Conservation (phyloP, 352 stramenopile genomes). For the Phytophthora nicotianae region DNA sequence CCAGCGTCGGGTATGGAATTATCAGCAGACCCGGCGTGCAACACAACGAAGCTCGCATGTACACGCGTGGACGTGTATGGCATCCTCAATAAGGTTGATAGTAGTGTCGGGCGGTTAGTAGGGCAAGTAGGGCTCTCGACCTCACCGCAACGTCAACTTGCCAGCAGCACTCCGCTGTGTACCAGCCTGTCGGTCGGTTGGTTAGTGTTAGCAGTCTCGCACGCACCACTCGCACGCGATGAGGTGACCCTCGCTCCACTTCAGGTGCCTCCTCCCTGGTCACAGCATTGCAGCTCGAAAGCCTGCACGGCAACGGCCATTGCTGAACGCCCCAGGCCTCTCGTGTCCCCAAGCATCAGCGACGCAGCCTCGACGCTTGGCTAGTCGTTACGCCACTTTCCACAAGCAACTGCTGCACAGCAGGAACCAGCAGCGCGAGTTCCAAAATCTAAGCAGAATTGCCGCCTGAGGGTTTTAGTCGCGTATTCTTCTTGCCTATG, state of each 20-base stretch:
- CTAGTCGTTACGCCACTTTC: constrained; percentile 32
- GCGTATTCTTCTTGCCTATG: neutral
- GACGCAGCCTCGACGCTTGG: constrained; percentile 33
- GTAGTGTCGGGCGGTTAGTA: constrained; percentile 8
- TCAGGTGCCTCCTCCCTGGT: constrained; percentile 6
- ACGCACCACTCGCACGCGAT: constrained; percentile 19
- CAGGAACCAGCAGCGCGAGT: constrained; percentile 24
- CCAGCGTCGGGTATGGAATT: constrained; percentile 11
- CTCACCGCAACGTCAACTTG: constrained; percentile 34
- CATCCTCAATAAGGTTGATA: constrained; percentile 14
- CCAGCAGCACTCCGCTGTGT: constrained; percentile 20
- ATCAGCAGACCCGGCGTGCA: constrained; percentile 2
- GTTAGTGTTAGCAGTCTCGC: constrained; percentile 16
- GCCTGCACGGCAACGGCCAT: constrained; percentile 23
- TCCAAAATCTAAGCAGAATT: constrained; percentile 9
- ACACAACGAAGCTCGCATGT: constrained; percentile 19
- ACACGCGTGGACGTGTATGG: constrained; percentile 1
- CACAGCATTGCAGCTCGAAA: constrained; percentile 19
- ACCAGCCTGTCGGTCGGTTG: constrained; percentile 24
- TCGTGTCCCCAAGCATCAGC: constrained; percentile 2
- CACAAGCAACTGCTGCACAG: constrained; percentile 18
- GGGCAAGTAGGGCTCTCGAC: constrained; percentile 12
- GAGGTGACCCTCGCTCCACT: constrained; percentile 6
- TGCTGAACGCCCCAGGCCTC: constrained; percentile 26
- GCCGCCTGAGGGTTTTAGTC: neutral